phyloP scores from a whole-genome alignment of 495 filamentous ascomycete genomes.

The Talaromyces liani region DNA sequence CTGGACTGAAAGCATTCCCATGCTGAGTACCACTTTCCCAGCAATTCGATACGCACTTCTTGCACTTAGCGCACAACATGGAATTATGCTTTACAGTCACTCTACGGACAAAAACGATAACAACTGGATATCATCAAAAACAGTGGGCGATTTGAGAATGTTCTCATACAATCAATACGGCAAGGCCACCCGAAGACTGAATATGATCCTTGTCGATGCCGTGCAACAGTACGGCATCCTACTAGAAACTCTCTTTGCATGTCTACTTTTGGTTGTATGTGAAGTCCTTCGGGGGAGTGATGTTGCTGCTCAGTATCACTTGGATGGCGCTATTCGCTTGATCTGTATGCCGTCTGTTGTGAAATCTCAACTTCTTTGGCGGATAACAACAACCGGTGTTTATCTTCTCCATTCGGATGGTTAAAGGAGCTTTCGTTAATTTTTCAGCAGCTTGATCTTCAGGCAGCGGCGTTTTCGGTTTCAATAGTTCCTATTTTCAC shows the following conservation, averaged over 20 bases:
- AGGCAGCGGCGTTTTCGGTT: neutral
- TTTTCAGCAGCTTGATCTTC: neutral
- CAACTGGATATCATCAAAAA: neutral
- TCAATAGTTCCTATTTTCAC: neutral
- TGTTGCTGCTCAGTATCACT: neutral
- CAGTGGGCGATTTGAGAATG: neutral
- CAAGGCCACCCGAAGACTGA: neutral
- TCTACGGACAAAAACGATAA: neutral
- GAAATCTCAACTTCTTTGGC: neutral
- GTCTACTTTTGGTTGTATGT: slow-evolving; percentile 1
- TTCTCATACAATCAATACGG: slow-evolving; percentile 1
- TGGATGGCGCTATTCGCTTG: neutral
- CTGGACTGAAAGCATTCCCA: neutral
- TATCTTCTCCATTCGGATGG: neutral
- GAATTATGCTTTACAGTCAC: neutral
- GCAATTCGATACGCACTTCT: slow-evolving; percentile 4
- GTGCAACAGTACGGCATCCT: neutral
- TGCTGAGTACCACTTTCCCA: neutral
- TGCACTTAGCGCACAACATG: neutral
- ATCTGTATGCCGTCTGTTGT: neutral
- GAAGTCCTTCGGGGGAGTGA: slow-evolving; percentile 1
- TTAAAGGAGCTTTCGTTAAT: neutral
- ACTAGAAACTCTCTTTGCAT: neutral
- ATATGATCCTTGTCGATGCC: neutral
- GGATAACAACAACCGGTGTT: neutral